Base-by-base conservation (phyloP, 108 stramenopile species). In the Cyclotella baltica region DNA sequence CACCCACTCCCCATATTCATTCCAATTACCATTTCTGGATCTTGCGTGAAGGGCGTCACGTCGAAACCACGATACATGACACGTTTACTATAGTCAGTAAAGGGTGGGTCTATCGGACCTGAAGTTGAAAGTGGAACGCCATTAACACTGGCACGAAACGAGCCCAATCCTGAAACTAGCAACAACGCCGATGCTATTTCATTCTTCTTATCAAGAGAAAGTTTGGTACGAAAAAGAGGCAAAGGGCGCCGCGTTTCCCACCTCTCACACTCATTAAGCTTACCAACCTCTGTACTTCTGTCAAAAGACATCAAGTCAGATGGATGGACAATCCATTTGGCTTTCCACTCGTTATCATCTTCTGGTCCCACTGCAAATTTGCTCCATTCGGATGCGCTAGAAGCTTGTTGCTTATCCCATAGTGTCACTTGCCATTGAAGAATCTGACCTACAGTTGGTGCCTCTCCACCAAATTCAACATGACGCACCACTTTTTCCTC, bases 11-110 rank as follows among this genome's bases (percentile, higher is more conserved):
- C 83, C 50, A 79, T 58, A 3, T 72, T 78, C 31, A 83, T 40
- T 30, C 77, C 77, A 64, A 83, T 18, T 0, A 67, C 57, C 31
- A 72, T 38, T 51, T 35, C 56, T 15, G 50, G 25, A 47, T 56
- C 76, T 25, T 57, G 1, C 10, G 69, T 27, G 30, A 80, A 80
- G 1, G 65, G 55, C 3, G 83, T 84, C 0, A 84, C 59, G 56
- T 84, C 83, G 30, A 80, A 84, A 5, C 83, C 83, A n/a, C 83
- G 73, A 50, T 84, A 84, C 51, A 25, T 74, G 15, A 83, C 77
- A 46, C 83, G 56, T 76, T 80, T 72, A 38, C 72, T 78, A 59
- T 79, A 84, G 57, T 75, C 83, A 19, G 83, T 84, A 61, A 84
- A 80, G 0, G 83, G 61, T 0, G 83, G 83, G 46, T 84, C 83